These are phyloP conservation scores for Martiniozyma asiatica DNA, from an alignment of 1,139 yeast species.

Conservation along the genomic window DNA sequence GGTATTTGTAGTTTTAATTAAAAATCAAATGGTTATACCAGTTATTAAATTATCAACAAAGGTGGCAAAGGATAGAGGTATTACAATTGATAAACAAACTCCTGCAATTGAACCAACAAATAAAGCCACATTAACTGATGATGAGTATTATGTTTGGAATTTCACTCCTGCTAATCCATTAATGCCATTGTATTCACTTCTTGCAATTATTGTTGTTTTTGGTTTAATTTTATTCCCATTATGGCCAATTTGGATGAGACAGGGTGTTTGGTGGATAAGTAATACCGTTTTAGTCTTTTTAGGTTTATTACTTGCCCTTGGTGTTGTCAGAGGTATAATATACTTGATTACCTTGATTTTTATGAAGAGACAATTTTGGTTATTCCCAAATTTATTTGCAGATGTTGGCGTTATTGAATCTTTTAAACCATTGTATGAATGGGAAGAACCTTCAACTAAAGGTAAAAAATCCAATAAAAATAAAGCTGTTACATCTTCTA, in stretches of 20 bases:
- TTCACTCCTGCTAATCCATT: slow-evolving; percentile 67
- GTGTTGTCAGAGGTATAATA: slow-evolving; percentile 66
- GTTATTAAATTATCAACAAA: slow-evolving; percentile 58
- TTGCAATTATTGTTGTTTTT: slow-evolving; percentile 59
- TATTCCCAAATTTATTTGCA: slow-evolving; percentile 90
- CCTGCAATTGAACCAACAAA: slow-evolving; percentile 60
- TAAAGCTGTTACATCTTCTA: too few species aligned
- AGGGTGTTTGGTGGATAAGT: slow-evolving; percentile 84
- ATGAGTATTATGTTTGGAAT: slow-evolving; percentile 79
- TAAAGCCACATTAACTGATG: slow-evolving; percentile 64
- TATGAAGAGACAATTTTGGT: slow-evolving; percentile 54
- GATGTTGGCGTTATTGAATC: slow-evolving; percentile 92
- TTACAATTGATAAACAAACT: slow-evolving; percentile 59
- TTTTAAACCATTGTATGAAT: slow-evolving; percentile 78
- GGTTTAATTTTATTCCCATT: slow-evolving; percentile 82
- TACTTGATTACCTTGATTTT: slow-evolving; percentile 51
- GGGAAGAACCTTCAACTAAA: slow-evolving; percentile 42
- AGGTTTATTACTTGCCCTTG: slow-evolving; percentile 64
- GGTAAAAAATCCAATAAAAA: slow-evolving; percentile 24
- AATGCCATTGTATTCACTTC: slow-evolving; percentile 48
- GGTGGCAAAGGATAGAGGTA: slow-evolving; percentile 51
- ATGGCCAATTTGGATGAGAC: slow-evolving; percentile 88
- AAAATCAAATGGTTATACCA: slow-evolving; percentile 65
- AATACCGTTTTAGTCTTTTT: slow-evolving; percentile 66
- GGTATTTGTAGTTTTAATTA: slow-evolving; percentile 56